These are phyloP conservation scores for Hypoxylon perforatum DNA, from an alignment of 495 filamentous ascomycete species.

Conservation along the genomic window DNA sequence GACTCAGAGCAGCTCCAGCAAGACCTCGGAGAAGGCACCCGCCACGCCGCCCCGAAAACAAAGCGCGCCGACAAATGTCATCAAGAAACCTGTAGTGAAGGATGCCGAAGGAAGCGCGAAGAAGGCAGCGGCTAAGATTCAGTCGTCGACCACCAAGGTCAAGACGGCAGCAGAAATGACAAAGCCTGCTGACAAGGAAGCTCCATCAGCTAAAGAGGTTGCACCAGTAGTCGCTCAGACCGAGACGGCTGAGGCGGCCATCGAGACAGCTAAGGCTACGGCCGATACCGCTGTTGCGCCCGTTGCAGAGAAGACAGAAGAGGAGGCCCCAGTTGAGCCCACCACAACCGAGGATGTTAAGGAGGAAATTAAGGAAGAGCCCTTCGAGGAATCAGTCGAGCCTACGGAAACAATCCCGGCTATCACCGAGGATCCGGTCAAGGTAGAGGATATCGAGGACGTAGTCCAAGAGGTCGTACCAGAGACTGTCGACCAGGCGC, in stretches of 20 bases:
- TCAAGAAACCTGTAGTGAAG: constrained; percentile 37
- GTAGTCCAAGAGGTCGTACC: constrained; percentile 34
- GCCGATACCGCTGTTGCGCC: constrained; percentile 24
- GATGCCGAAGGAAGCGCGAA: constrained; percentile 41
- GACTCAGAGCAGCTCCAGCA: constrained; percentile 81
- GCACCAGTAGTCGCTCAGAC: constrained; percentile 45
- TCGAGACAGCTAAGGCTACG: constrained; percentile 39
- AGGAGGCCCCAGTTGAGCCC: constrained; percentile 18
- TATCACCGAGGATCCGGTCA: constrained; percentile 29
- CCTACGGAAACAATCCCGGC: constrained; percentile 12
- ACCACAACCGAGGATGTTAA: constrained; percentile 1
- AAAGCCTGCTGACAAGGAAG: constrained; percentile 34
- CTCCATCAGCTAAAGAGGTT: constrained; percentile 45
- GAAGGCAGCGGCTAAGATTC: constrained; percentile 43
- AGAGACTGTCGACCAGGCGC: constrained; percentile 17
- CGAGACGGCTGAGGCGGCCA: constrained; percentile 46
- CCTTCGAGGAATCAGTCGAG: constrained; percentile 16
- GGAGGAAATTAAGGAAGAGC: constrained; percentile 7
- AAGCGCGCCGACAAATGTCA: constrained; percentile 22
- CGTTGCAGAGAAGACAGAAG: constrained; percentile 21
- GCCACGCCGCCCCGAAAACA: constrained; percentile 54
- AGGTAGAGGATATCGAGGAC: constrained; percentile 40
- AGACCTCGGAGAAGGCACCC: constrained; percentile 75
- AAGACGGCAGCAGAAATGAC: constrained; percentile 25
- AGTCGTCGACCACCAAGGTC: constrained; percentile 34